Conservation (phyloP, 2,329 filamentous ascomycete genomes). For the Xenosphaeropsis pyriputrescens region DNA sequence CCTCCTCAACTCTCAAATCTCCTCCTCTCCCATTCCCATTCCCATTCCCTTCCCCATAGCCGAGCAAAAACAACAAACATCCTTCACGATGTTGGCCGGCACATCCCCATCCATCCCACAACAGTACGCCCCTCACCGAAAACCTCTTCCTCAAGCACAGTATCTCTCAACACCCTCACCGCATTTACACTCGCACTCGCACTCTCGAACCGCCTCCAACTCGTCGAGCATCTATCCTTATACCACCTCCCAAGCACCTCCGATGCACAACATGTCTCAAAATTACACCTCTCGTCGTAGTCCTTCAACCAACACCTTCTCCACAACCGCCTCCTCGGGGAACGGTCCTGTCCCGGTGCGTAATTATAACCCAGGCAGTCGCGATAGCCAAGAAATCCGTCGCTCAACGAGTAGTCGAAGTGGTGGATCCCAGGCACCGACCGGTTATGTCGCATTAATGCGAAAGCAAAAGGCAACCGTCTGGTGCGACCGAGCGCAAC, state of each 20-base stretch:
- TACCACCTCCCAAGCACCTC: conserved; percentile 11
- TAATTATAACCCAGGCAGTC: conserved; percentile 5
- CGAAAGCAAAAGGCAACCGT: conserved; percentile 95
- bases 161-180: no score
- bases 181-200: background rate
- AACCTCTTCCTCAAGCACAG: background rate
- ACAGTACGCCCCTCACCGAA: background rate
- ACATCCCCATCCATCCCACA: no score
- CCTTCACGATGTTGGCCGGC: no score
- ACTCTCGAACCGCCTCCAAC: conserved; percentile 21
- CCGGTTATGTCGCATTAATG: conserved; percentile 90
- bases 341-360: conserved; percentile 31
- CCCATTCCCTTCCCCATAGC: no score
- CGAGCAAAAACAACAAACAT: no score
- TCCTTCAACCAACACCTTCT: conserved; percentile 55
- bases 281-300: conserved; percentile 32
- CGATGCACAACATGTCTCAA: conserved; percentile 15
- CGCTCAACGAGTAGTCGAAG: conserved; percentile 75
- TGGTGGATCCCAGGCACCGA: conserved; percentile 31
- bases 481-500: conserved; percentile 91
- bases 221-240: conserved; percentile 18
- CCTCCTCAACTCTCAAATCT: no score
- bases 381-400: conserved; percentile 42
- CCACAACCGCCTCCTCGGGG: conserved; percentile 45
- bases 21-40: no score